Evolutionary conservation across 306 rosid species (phyloP), one percentile per base, ranked within the genome.

Genomic region (Cyamopsis tetragonoloba): DNA sequence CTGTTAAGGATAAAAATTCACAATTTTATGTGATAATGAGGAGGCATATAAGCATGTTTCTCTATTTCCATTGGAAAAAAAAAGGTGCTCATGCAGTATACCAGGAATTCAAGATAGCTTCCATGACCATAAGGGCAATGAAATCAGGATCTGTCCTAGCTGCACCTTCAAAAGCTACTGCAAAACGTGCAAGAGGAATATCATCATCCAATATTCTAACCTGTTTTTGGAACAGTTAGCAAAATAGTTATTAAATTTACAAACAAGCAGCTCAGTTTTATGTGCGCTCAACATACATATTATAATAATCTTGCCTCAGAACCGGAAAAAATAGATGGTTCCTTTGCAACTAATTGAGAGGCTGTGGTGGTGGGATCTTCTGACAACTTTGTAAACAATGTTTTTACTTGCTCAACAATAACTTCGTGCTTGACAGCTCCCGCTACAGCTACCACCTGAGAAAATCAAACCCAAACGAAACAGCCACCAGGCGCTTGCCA

Each of bases 121-220:
- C 95, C 91, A 89, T 89, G 75, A 89, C 96, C 96, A 87, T 89
- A 48, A 89, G 77, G 23, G 96, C 59, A 75, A 87, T 65, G 20
- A 95, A 89, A 71, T 89, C 96, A 32, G 96, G 96, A 73, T 89
- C 96, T n/a, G 89, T 85, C 96, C 96, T 85, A 14, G 91, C 77
- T 65, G 96, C 96, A 50, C 96, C 96, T 51, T 69, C 82, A 44
- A 87, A 89, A 77, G 96, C 96, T 62, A 89, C 73, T 3, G 89
- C 89, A 49, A 90, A 87, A 79, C 87, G 95, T 18, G 89, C 96
- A 46, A 83, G 44, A 24, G 96, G 95, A 76, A 89, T 61, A 68
- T 87, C 95, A 62, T 80, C 91, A 85, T 89, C 89, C 28, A 90
- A 58, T 62, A 90, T 87, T 68, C 96, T 85, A 68, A 90, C 89